Conservation (phyloP, 768 basidiomycete genomes). For the Boletus subparvulus region DNA sequence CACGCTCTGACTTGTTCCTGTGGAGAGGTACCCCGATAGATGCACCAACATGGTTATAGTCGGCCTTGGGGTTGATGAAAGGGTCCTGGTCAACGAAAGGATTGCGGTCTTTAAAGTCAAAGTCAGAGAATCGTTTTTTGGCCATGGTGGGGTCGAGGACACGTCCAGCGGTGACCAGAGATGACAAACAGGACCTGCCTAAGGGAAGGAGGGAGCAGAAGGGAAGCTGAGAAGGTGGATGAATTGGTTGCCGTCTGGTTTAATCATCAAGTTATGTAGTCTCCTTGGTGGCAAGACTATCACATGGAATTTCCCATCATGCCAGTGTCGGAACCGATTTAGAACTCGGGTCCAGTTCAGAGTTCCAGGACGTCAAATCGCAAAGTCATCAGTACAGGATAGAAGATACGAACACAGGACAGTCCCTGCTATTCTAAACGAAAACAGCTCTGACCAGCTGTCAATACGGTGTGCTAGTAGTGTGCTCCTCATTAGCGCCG, state of each 20-base stretch:
- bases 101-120: constrained; percentile 66
- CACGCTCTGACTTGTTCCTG: constrained; percentile 84
- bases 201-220: constrained; percentile 12
- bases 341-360: too few relatives aligned
- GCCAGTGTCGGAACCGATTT: not conserved
- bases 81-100: constrained; percentile 55
- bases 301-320: constrained; percentile 12
- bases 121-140: constrained; percentile 53
- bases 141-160: constrained; percentile 27
- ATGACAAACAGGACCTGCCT: constrained; percentile 31
- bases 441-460: too few relatives aligned
- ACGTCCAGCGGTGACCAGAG: constrained; percentile 17
- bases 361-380: not conserved
- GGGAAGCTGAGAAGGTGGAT: not conserved
- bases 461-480: too few relatives aligned
- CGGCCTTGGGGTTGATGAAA: constrained; percentile 31
- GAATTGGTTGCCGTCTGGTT: constrained; percentile 1
- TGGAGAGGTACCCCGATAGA: constrained; percentile 51
- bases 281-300: constrained; percentile 2
- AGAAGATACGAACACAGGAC: not conserved
- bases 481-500: too few relatives aligned
- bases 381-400: not conserved
- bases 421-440: too few relatives aligned
- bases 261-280: not conserved
- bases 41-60: constrained; percentile 29